These are phyloP conservation scores for Arbutus unedo DNA, from an alignment of 148 eudicot species.

Conservation along the genomic window DNA sequence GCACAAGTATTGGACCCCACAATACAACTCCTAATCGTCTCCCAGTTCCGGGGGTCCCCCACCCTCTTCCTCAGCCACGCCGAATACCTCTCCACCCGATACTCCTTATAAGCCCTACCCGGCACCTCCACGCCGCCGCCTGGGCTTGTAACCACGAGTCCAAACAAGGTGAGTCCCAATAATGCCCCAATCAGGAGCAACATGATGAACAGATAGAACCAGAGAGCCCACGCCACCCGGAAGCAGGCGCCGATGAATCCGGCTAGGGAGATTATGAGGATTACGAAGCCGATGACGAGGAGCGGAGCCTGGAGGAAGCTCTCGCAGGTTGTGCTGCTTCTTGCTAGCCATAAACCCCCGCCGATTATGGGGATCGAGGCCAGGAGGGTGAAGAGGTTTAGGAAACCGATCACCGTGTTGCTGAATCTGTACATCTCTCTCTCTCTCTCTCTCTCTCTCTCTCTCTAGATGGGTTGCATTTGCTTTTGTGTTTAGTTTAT, in stretches of 20 bases:
- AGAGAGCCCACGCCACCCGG: slow-evolving; percentile 75
- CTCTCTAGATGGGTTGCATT: neutral
- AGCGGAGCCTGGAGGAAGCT: slow-evolving; percentile 79
- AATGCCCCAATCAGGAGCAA: slow-evolving; percentile 47
- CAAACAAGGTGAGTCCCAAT: slow-evolving; percentile 57
- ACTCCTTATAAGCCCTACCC: slow-evolving; percentile 68
- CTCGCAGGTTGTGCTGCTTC: slow-evolving; percentile 61
- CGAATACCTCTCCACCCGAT: slow-evolving; percentile 45
- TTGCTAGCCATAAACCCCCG: slow-evolving; percentile 74
- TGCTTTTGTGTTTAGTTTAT: too few species aligned
- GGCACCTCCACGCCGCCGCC: slow-evolving; percentile 60
- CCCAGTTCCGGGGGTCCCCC: slow-evolving; percentile 46
- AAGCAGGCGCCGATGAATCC: slow-evolving; percentile 91
- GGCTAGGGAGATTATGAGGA: slow-evolving; percentile 60
- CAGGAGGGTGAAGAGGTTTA: slow-evolving; percentile 76
- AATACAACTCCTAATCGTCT: slow-evolving; percentile 53
- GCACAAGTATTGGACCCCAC: slow-evolving; percentile 74
- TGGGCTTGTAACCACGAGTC: slow-evolving; percentile 58
- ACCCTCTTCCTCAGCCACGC: slow-evolving; percentile 62
- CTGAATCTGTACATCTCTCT: slow-evolving; percentile 61
- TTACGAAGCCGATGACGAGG: slow-evolving; percentile 57
- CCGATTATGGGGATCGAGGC: slow-evolving; percentile 82
- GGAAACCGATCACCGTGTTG: slow-evolving; percentile 80
- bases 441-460: slow-evolving; percentile 5
- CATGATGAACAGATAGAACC: slow-evolving; percentile 67